Base-by-base conservation (phyloP, 192 early-diverging fungal species). In the Coemansia sp. region DNA sequence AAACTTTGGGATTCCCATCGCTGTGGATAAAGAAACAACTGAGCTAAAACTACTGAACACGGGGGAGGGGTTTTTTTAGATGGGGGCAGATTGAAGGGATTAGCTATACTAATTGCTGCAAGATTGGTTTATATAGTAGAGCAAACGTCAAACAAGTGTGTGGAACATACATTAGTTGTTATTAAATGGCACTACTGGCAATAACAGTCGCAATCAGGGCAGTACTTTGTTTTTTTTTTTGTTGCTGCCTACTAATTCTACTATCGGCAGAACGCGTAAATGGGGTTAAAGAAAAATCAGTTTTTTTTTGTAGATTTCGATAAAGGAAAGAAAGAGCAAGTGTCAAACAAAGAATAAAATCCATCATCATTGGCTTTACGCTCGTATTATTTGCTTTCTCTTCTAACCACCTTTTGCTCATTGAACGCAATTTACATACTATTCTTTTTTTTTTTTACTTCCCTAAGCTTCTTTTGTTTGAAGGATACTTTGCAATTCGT, bases 1-100 rank as follows among this genome's bases (percentile, higher is more conserved):
- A 49, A 41, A 39, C 38, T 39, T 91, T 66, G 91, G 91, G 66
- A 93, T 92, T 62, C 93, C 92, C 92, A 94, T 94, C 60, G 34
- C 43, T 56, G 45, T 16, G 46, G 46, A n/a, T 23, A 41, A 36
- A 49, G 21, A 39, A n/a, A n/a, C 10, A 41, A 23, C 43, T 24
- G 26, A 18, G 33, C 16, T 16, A 57, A 23, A 15, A 20, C 53
- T 60, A 23, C 9, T 41, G 38, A 6, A 38, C 38, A 41, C 58
- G 39, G 58, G 18, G 35, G n/a, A n/a, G n/a, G n/a, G n/a, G n/a
- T n/a, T n/a, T n/a, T n/a, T n/a, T n/a, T n/a, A 21, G 48, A 41
- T 41, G 12, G 48, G 23, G 48, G 23, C 9, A 53, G 51, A 49
- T 20, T 12, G 21, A 11, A 23, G 8, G 23, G 8, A 53, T 53